Evolutionary conservation across 805 yeast species (phyloP).

Genomic region (Isabelozyma rhagii): DNA sequence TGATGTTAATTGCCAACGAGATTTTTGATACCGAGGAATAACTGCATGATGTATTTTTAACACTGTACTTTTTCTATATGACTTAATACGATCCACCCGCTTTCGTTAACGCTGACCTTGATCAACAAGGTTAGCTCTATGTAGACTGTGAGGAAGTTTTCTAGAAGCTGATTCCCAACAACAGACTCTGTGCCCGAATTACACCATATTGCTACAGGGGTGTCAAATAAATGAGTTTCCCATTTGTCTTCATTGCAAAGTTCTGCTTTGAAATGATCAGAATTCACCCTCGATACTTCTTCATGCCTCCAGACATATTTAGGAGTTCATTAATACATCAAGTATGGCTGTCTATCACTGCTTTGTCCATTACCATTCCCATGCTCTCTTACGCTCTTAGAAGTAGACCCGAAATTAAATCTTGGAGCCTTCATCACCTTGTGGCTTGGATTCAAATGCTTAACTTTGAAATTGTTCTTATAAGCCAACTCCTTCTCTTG

Average conservation of each 20-base stretch:
- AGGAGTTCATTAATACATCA: constrained; percentile 12
- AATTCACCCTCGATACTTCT: too few relatives aligned
- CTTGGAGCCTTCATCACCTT: constrained; percentile 35
- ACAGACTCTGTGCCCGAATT: too few relatives aligned
- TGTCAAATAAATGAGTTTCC: too few relatives aligned
- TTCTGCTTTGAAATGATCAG: not conserved
- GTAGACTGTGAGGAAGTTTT: too few relatives aligned
- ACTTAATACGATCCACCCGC: too few relatives aligned
- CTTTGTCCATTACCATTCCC: not conserved
- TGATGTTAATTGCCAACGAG: constrained; percentile 78
- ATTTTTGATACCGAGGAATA: constrained; percentile 49
- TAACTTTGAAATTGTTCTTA: constrained; percentile 26
- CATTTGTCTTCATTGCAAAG: not conserved
- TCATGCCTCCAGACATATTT: too few relatives aligned
- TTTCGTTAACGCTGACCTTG: too few relatives aligned
- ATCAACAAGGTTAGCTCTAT: too few relatives aligned
- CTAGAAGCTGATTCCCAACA: too few relatives aligned
- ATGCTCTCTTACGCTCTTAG: not conserved
- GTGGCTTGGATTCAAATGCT: constrained; percentile 13
- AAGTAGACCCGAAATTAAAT: constrained; percentile 16
- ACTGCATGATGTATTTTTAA: not conserved
- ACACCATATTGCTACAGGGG: too few relatives aligned
- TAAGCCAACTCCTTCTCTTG: constrained; percentile 12
- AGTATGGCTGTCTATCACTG: constrained; percentile 8
- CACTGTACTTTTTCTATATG: too few relatives aligned